A percentile compares a stretch with the other conserved stretches of the same genome.
These are phyloP conservation scores for Intubia oerlemansii DNA, from an alignment of 2,329 filamentous ascomycete genomes.

Conservation along the genomic window DNA sequence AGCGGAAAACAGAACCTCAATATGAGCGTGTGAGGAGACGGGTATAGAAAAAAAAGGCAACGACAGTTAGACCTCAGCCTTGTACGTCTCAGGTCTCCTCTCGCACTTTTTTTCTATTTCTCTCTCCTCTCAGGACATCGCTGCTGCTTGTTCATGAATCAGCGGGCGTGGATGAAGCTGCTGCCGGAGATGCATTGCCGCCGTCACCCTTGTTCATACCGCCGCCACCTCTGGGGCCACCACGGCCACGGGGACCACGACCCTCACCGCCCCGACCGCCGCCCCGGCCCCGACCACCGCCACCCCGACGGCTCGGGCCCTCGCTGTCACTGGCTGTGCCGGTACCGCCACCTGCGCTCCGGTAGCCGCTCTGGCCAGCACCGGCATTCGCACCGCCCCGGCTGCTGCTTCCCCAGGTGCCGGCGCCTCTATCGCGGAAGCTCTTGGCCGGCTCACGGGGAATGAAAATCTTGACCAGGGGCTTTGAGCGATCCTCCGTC, in stretches of 20 bases:
- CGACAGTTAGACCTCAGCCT: no score
- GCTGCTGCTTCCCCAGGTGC: constrained; percentile 44
- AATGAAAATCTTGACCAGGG: constrained; percentile 63
- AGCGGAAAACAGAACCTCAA: no score
- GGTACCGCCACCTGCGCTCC: constrained; percentile 62
- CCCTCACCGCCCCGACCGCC: constrained; percentile 30
- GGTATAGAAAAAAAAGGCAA: no score
- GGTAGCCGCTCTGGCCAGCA: constrained; percentile 49
- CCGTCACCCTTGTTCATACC: constrained; percentile 29
- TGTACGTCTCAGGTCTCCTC: no score
- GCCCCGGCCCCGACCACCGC: constrained; percentile 31
- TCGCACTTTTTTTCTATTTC: no score
- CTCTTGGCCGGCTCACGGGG: constrained; percentile 24
- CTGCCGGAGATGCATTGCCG: constrained; percentile 29
- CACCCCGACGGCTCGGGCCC: constrained; percentile 30
- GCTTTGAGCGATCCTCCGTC: constrained; percentile 54
- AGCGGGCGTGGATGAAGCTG: no score
- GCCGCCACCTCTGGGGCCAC: constrained; percentile 18
- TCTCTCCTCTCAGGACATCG: no score
- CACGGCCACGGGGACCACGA: constrained; percentile 32
- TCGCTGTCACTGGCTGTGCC: constrained; percentile 54
- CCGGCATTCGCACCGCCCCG: constrained; percentile 36
- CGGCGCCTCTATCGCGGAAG: constrained; percentile 35
- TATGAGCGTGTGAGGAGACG: no score
- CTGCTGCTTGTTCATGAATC: no score